Evolutionary conservation across 192 early-diverging fungal species (phyloP).

Genomic region (Chytriomyces confervae): DNA sequence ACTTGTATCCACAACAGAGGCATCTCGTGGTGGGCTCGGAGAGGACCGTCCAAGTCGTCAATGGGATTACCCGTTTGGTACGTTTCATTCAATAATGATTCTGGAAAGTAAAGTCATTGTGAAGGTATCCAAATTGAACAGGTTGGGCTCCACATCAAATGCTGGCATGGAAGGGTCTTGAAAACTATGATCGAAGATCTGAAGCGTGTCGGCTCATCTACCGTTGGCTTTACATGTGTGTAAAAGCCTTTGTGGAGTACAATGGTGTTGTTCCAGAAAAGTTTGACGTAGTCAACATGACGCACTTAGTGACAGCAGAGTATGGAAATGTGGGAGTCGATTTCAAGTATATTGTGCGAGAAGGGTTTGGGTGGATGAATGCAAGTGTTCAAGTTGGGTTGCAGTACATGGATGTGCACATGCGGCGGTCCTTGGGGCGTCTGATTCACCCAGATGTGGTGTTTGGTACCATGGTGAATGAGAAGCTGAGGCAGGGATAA

Average conservation of each 20-base stretch:
- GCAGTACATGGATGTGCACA: constrained; percentile 69
- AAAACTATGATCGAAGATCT: constrained; percentile 77
- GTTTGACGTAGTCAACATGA: constrained; percentile 93
- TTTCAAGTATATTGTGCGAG: constrained; percentile 90
- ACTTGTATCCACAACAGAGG: constrained; percentile 89
- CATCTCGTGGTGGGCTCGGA: constrained; percentile 80
- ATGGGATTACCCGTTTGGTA: constrained; percentile 77
- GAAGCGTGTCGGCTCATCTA: constrained; percentile 83
- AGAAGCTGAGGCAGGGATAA: too few relatives aligned
- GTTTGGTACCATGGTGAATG: constrained; percentile 39
- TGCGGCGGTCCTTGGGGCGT: constrained; percentile 80
- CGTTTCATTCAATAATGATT: background rate
- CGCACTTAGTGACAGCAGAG: constrained; percentile 90
- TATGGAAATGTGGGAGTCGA: constrained; percentile 73
- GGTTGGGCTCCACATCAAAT: constrained; percentile 99
- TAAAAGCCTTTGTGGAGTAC: constrained; percentile 91
- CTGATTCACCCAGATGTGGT: constrained; percentile 74
- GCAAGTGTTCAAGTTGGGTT: constrained; percentile 77
- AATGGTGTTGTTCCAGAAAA: constrained; percentile 97
- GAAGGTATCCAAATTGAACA: background rate
- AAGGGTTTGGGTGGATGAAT: constrained; percentile 99
- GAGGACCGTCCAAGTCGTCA: constrained; percentile 90
- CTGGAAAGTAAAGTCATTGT: constrained; percentile 59
- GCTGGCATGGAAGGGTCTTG: constrained; percentile 90
- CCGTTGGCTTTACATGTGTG: constrained; percentile 95